A percentile compares a stretch with the other conserved stretches of the same genome.
These are phyloP conservation scores for Geotrichum phurueaensis DNA, from an alignment of 1,139 yeast species.

Conservation along the genomic window DNA sequence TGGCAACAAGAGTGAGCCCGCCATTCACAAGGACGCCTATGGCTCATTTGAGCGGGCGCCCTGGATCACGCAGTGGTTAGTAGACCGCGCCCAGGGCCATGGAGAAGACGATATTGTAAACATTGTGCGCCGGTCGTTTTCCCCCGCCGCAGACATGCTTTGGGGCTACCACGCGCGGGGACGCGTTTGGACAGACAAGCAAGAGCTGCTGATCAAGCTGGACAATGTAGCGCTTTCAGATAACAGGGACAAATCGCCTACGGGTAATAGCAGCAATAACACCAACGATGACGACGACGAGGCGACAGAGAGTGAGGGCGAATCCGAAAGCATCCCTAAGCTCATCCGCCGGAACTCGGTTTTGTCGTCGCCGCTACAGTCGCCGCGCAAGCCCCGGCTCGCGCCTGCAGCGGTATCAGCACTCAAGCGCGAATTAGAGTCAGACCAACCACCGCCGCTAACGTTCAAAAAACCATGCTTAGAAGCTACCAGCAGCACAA, in stretches of 20 bases:
- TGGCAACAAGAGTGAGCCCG: not conserved
- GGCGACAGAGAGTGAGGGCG: not conserved
- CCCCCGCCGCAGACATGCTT: not conserved
- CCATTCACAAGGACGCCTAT: conserved; percentile 5
- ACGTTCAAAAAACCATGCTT: not conserved
- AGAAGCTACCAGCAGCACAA: not conserved
- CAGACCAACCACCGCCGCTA: not conserved
- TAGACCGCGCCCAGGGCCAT: not conserved
- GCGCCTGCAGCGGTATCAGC: not conserved
- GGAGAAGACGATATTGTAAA: not conserved
- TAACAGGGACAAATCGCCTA: not conserved
- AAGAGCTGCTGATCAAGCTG: not conserved
- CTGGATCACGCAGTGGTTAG: not conserved
- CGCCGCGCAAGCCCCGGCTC: not conserved
- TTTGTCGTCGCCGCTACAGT: not conserved
- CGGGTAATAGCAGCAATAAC: no score
- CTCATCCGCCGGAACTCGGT: not conserved
- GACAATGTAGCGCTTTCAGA: not conserved
- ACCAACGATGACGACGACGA: not conserved
- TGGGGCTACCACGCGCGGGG: conserved; percentile 9
- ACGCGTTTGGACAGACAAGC: not conserved
- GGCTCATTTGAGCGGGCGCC: conserved; percentile 2
- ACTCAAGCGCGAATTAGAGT: not conserved
- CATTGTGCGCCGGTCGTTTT: not conserved
- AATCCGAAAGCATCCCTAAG: not conserved